phyloP scores from a whole-genome alignment of 1,284 basidiomycete genomes.

The Xerocomus nothofagi region DNA sequence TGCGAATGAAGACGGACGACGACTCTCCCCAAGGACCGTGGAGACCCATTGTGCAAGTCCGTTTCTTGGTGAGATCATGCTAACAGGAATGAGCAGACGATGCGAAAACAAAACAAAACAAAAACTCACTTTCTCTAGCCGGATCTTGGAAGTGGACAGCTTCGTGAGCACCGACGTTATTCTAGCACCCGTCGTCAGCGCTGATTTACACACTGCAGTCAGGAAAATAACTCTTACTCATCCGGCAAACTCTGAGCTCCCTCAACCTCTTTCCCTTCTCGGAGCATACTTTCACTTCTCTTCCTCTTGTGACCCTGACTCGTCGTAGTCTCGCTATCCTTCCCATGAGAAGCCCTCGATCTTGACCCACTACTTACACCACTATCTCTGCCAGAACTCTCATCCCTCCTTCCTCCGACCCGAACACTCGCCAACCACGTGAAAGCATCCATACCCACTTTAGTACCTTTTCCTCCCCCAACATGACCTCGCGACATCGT shows the following conservation, averaged over 20 bases:
- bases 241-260: constrained; percentile 68
- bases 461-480: constrained; percentile 53
- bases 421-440: constrained; percentile 74
- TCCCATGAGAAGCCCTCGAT: constrained; percentile 33
- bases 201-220: not conserved
- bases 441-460: constrained; percentile 66
- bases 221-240: constrained; percentile 52
- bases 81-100: constrained; percentile 32
- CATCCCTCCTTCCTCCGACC: constrained; percentile 49
- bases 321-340: constrained; percentile 19
- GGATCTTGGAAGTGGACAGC: constrained; percentile 71
- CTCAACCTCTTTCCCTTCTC: constrained; percentile 44
- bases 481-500: constrained; percentile 57
- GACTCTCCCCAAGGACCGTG: constrained; percentile 90
- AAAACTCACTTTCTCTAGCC: constrained; percentile 75
- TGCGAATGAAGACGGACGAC: constrained; percentile 73
- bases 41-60: constrained; percentile 83
- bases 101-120: not conserved
- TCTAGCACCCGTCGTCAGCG: constrained; percentile 40
- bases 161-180: constrained; percentile 77
- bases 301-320: constrained; percentile 26
- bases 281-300: constrained; percentile 47
- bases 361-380: constrained; percentile 41
- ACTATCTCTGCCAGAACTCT: constrained; percentile 54
- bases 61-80: constrained; percentile 78